Evolutionary conservation across 352 stramenopile species (phyloP), one percentile per base, ranked within the genome.

Genomic region (Phytopythium oedochilum): DNA sequence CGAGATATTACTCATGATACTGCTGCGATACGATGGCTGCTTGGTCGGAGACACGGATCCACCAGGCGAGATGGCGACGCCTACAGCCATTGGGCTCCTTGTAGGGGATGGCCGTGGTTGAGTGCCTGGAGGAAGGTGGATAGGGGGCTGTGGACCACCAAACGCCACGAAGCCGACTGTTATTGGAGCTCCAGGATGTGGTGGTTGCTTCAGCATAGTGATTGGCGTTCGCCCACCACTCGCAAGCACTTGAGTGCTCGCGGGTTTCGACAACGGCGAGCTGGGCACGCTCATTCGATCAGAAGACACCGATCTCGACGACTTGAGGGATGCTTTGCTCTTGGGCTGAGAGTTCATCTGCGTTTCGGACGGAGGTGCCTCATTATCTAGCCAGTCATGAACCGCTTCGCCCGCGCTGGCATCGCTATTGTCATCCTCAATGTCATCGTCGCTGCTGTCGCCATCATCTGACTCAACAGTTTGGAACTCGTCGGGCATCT

Each of bases 341-440:
- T 10, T 42, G 4, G 22, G 25, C 20, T 54, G 12, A 6, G 39
- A 8, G 20, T 58, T 35, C 40, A 31, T 2, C 25, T 48, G 29
- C 0, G 32, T 1, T 4, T 25, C 42, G 2, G 36, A 14, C n/a
- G 10, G 17, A 12, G 36, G 20, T 4, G 43, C 38, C 3, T 66
- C 52, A 42, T 29, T 57, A 3, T 78, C 63, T 14, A 89, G 63
- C 79, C 77, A 89, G 54, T 89, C 79, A 11, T 78, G 60, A 46
- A 89, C 44, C 15, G 57, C 69, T 31, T 75, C 74, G n/a, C 62
- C 67, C 5, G 59, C 70, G 40, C 68, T 68, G 11, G 55, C 60
- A 22, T 49, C 68, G 22, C 61, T 66, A 44, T 71, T 65, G n/a
- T 71, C 64, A 31, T 67, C 63, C 2, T 57, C 60, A 15, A 61